phyloP scores from a whole-genome alignment of 805 yeast species.

The Yarrowia divulgata region DNA sequence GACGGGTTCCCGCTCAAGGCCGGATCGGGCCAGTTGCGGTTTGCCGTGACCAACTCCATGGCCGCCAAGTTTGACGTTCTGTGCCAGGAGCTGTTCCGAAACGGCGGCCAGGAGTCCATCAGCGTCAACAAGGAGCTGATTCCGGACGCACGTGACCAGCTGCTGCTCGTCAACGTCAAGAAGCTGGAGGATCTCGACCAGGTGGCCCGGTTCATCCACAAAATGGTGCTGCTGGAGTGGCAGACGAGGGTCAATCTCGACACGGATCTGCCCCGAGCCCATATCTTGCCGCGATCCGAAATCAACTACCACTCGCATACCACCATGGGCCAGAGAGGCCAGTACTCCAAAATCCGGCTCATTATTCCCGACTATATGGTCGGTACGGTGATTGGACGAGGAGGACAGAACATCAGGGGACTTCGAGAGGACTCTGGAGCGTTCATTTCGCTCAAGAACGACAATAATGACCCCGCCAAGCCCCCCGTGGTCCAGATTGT shows the following conservation, averaged over 20 bases:
- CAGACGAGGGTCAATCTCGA: background rate
- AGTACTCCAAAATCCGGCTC: slow-evolving; percentile 3
- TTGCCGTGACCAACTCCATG: background rate
- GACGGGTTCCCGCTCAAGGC: background rate
- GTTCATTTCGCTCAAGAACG: slow-evolving; percentile 9
- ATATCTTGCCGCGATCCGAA: slow-evolving; percentile 3
- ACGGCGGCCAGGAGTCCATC: too few species aligned
- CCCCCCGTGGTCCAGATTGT: slow-evolving; percentile 5
- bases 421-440: slow-evolving; percentile 4
- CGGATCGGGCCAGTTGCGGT: background rate
- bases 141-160: slow-evolving; percentile 13
- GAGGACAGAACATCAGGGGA: slow-evolving; percentile 2
- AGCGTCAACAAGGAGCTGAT: slow-evolving; percentile 12
- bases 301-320: background rate
- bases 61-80: background rate
- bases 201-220: background rate
- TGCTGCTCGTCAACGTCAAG: slow-evolving; percentile 8
- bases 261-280: slow-evolving; percentile 12
- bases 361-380: slow-evolving; percentile 6
- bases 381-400: slow-evolving; percentile 19
- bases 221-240: background rate
- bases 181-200: background rate
- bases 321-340: background rate
- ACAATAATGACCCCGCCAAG: background rate
- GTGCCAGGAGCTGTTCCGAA: background rate